Evolutionary conservation across 2,329 filamentous ascomycete genomes (phyloP).

Genomic region (Talaromyces funiculosus): DNA sequence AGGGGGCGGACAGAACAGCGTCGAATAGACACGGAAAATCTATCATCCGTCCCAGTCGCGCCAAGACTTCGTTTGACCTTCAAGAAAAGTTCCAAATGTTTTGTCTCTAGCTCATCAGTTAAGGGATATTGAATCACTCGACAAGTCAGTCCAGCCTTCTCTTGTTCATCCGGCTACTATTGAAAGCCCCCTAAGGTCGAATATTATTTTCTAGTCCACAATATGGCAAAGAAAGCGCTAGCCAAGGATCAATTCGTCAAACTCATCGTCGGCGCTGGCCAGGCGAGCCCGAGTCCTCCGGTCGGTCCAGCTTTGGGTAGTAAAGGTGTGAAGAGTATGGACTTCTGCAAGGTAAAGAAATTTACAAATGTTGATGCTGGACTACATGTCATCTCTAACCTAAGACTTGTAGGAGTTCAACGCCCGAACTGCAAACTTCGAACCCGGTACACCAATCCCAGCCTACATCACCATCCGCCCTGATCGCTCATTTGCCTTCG

Average conservation of each 20-base stretch:
- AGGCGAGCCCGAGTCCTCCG: constrained; percentile 89
- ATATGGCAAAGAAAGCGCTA: constrained; percentile 49
- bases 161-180: background rate
- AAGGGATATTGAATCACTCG: background rate
- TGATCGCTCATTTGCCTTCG: constrained; percentile 89
- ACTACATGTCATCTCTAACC: background rate
- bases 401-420: constrained; percentile 74
- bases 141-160: background rate
- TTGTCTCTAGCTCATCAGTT: background rate
- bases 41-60: background rate
- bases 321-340: constrained; percentile 98
- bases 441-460: constrained; percentile 76
- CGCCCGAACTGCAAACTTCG: constrained; percentile 81
- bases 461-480: constrained; percentile 86
- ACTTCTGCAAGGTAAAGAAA: constrained; percentile 84
- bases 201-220: background rate
- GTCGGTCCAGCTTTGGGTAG: constrained; percentile 93
- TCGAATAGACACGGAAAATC: too few species aligned
- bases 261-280: constrained; percentile 92
- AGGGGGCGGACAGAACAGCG: too few species aligned
- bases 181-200: background rate
- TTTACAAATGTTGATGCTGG: too few species aligned
- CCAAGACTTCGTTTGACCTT: background rate
- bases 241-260: constrained; percentile 76
- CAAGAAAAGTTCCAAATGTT: constrained; percentile 7